Conservation (phyloP, 2,329 filamentous ascomycete genomes). For the Penicillium janthinellum region DNA sequence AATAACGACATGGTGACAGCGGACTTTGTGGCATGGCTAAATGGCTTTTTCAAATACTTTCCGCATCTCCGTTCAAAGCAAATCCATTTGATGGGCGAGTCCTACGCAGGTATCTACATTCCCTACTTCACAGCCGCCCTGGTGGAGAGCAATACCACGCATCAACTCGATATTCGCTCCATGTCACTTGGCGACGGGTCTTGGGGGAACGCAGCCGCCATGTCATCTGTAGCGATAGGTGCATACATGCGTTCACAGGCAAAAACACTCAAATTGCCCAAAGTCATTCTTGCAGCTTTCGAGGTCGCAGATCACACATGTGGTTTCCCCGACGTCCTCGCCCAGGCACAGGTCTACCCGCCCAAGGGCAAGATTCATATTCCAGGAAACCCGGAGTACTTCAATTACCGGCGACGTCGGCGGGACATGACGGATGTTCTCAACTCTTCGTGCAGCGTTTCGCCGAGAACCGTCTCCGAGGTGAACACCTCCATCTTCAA, state of each 20-base stretch:
- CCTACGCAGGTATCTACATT: conserved; percentile 42
- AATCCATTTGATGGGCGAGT: conserved; percentile 42
- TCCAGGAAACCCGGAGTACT: conserved; percentile 34
- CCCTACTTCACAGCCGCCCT: conserved; percentile 40
- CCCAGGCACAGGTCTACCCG: conserved; percentile 33
- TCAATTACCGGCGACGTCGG: conserved; percentile 29
- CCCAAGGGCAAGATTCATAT: conserved; percentile 34
- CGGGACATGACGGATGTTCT: conserved; percentile 17
- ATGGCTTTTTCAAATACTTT: conserved; percentile 34
- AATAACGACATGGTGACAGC: conserved; percentile 33
- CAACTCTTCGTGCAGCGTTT: conserved; percentile 26
- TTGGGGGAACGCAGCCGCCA: conserved; percentile 40
- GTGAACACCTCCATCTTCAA: conserved; percentile 36
- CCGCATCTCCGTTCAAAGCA: conserved; percentile 35
- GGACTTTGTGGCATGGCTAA: conserved; percentile 37
- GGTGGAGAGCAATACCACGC: conserved; percentile 28
- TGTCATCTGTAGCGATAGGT: conserved; percentile 34
- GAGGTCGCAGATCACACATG: conserved; percentile 34
- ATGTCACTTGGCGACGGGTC: conserved; percentile 42
- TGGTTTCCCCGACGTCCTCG: conserved; percentile 34
- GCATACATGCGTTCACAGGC: conserved; percentile 33
- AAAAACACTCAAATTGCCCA: conserved; percentile 27
- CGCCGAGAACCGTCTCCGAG: conserved; percentile 27
- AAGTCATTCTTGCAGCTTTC: conserved; percentile 34
- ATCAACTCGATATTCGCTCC: conserved; percentile 37